Base-by-base conservation (phyloP, 1,284 basidiomycete genomes). In the Puccinia horiana region DNA sequence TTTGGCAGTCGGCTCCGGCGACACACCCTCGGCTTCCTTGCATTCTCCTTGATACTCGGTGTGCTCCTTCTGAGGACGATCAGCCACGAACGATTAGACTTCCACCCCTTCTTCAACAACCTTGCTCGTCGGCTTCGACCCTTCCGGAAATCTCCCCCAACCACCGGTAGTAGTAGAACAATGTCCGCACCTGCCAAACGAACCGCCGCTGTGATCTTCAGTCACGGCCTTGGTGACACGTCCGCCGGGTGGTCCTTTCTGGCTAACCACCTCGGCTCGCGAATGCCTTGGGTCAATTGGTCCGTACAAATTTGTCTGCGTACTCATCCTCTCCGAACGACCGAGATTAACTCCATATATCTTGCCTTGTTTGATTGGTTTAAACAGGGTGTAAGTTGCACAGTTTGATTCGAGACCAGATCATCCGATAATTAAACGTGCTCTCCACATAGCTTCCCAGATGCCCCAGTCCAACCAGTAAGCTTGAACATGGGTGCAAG, bases 251-350 rank as follows among this genome's bases (percentile, higher is more conserved):
- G 77, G 77, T 44, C 47, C 40, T 80, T 80, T 49, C 49, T 80
- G 5, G 49, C 65, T 16, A 11, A 80, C n/a, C 65, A 80, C 37
- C 54, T 80, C 42, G 44, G 65, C n/a, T 49, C 77, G 14, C 63
- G 42, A 12, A 80, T 80, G 77, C 77, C 77, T 42, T 80, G 77
- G 77, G 52, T 80, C 37, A 72, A 80, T 42, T 80, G 77, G 77
- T 78, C 40, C 42, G 35, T 23, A 18, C 18, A 4, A 69, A 26
- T 20, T 23, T 20, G 6, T 29, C 18, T 42, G 29, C n/a, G 32
- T 69, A 11, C 40, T 4, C 18, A 40, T 69, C 35, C 49, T 49
- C 26, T 32, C 49, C 42, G 5, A 3, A 26, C 26, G 42, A 42
- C 42, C 11, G 63, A 67, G 37, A 67, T 42, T 56, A 16, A 73